Percentiles rank a stretch among this genome's conserved stretches.
phyloP scores from a whole-genome alignment of 805 yeast genomes.

The Millerozyma miso region DNA sequence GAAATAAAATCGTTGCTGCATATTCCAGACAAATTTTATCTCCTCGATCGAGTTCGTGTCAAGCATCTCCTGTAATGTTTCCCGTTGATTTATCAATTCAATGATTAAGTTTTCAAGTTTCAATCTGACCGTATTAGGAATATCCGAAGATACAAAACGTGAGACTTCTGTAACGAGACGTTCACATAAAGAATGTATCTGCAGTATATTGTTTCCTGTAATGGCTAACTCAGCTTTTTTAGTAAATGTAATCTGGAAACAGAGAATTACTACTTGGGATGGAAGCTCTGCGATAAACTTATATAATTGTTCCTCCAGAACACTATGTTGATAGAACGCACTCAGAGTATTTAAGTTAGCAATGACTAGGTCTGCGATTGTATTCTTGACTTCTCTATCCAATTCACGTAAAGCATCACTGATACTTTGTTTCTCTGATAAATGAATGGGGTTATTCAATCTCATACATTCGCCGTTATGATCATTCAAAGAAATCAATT shows the following conservation, averaged over 20 bases:
- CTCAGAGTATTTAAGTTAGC: constrained; percentile 20
- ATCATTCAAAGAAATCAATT: constrained; percentile 51
- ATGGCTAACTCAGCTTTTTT: constrained; percentile 29
- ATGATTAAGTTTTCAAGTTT: constrained; percentile 60
- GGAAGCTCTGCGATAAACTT: constrained; percentile 43
- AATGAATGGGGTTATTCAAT: constrained; percentile 41
- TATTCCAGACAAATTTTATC: constrained; percentile 41
- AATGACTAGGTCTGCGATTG: constrained; percentile 39
- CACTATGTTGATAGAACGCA: not conserved
- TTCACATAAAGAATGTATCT: constrained; percentile 4
- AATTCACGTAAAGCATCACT: constrained; percentile 61
- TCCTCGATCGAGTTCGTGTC: constrained; percentile 8
- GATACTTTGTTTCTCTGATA: constrained; percentile 38
- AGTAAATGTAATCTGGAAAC: constrained; percentile 59
- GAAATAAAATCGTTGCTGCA: constrained; percentile 49
- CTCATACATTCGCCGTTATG: constrained; percentile 57
- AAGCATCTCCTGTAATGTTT: constrained; percentile 25
- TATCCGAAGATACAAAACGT: constrained; percentile 11
- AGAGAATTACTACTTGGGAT: constrained; percentile 51
- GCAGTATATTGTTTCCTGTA: constrained; percentile 1
- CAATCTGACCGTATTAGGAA: constrained; percentile 28
- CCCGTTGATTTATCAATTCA: constrained; percentile 60
- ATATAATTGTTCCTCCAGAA: constrained; percentile 1
- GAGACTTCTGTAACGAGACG: constrained; percentile 24
- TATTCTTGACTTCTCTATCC: constrained; percentile 48